Evolutionary conservation across 768 basidiomycete genomes (phyloP).

Genomic region (Pleurotus platypus): DNA sequence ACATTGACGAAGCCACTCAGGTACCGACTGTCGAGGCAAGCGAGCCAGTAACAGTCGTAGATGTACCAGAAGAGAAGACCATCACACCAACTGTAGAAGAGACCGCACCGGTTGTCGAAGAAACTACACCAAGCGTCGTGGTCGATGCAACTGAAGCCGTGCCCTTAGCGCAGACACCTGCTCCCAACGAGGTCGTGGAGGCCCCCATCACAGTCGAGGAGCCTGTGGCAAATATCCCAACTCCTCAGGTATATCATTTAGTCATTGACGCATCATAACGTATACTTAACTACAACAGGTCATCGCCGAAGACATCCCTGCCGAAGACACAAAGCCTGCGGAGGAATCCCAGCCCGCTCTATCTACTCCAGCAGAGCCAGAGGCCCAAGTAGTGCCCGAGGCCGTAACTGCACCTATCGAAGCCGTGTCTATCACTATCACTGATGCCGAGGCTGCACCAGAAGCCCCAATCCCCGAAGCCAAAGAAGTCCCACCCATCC

Average conservation of each 20-base stretch:
- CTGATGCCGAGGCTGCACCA: background rate
- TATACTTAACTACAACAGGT: background rate
- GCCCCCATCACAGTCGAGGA: background rate
- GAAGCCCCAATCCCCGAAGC: background rate
- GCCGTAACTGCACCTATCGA: background rate
- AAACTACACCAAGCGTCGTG: background rate
- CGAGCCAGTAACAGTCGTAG: background rate
- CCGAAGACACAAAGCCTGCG: background rate
- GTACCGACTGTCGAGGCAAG: background rate
- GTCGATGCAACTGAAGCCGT: background rate
- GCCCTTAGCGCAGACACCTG: background rate
- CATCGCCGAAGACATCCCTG: background rate
- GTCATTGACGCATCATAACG: background rate
- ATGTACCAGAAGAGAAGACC: background rate
- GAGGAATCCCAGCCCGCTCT: background rate
- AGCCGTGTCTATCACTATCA: background rate
- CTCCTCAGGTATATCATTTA: background rate
- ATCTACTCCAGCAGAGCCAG: background rate
- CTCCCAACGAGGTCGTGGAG: background rate
- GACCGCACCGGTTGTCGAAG: background rate
- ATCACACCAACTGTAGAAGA: background rate
- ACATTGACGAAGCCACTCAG: background rate
- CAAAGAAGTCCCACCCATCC: background rate
- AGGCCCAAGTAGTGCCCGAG: background rate
- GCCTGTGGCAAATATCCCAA: background rate